A percentile compares a stretch with the other conserved stretches of the same genome.
Evolutionary conservation across 2,329 filamentous ascomycete species (phyloP).

Genomic region (Fusarium equiseti): DNA sequence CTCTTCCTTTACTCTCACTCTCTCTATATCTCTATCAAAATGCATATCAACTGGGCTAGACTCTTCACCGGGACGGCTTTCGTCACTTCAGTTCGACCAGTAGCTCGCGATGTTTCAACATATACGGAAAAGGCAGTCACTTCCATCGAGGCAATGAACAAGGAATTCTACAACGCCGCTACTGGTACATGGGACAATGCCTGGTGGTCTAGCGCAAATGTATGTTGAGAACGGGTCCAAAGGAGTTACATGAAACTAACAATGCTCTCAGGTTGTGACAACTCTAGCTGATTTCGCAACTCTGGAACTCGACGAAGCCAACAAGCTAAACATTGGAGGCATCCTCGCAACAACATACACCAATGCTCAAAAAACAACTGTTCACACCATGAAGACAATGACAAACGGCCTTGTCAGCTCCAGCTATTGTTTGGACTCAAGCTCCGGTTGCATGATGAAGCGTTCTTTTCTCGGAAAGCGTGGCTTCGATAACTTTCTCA

Average conservation of each 20-base stretch:
- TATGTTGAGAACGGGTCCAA: background rate
- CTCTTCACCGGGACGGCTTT: constrained; percentile 40
- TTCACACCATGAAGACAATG: constrained; percentile 56
- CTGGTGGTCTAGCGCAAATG: constrained; percentile 82
- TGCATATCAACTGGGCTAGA: constrained; percentile 45
- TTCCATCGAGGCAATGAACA: constrained; percentile 62
- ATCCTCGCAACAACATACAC: constrained; percentile 60
- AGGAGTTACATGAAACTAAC: constrained; percentile 3
- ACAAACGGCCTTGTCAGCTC: constrained; percentile 55
- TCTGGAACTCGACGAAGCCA: constrained; percentile 51
- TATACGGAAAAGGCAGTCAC: constrained; percentile 53
- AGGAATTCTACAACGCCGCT: constrained; percentile 67
- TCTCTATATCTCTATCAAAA: constrained; percentile 16
- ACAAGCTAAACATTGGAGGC: constrained; percentile 54
- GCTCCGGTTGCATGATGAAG: constrained; percentile 49
- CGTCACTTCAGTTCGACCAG: constrained; percentile 28
- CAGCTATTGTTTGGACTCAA: constrained; percentile 51
- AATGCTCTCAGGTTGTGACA: constrained; percentile 59
- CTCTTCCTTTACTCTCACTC: background rate
- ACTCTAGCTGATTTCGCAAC: constrained; percentile 67
- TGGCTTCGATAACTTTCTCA: constrained; percentile 59
- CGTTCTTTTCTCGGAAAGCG: constrained; percentile 51
- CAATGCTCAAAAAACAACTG: constrained; percentile 57
- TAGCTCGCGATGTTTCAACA: constrained; percentile 33
- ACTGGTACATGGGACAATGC: constrained; percentile 73